Base-by-base conservation (phyloP, 345 rosid species). In the Acer campestre region DNA sequence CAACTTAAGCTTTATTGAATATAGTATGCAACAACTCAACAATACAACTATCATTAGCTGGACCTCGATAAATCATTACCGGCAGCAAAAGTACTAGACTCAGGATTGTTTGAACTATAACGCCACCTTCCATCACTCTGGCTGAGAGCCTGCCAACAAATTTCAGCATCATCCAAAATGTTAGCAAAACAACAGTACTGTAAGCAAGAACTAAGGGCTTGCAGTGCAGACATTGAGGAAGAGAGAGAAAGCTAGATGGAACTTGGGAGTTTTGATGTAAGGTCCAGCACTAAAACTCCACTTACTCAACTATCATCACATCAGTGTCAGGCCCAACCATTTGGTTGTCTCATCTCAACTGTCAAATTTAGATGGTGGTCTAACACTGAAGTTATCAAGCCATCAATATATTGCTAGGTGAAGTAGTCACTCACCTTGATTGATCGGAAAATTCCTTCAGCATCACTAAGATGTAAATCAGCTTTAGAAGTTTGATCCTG, bases 61-160 rank as follows among this genome's bases (percentile, higher is more conserved):
- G n/a, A 68, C 67, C 31, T 16, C 49, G 8, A 70, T 12, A 66
- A 67, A 76, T 63, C 23, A 75, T 84, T 86, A 97, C 99, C 99
- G 46, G 98, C 96, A 78, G 99, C 98, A 82, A 80, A 85, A 61
- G 96, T 87, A 80, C 99, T 94, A 51, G 98, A 90, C 74, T 85
- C 96, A 0, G 97, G 91, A 82, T 89, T 91, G 78, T 82, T 86
- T 49, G 92, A 86, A 88, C 91, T 92, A 81, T 84, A 89, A 44
- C 94, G 93, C 98, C 98, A 94, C 81, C 88, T 88, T 83, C 99
- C 98, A 89, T 97, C 98, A 79, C 89, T 91, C 82, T 94, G 98
- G 87, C 99, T 88, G 35, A 97, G 85, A 83, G 93, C 92, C 99
- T 97, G 87, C 75, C 42, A 84, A 71, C 73, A 77, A 82, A 75